Evolutionary conservation across 208 protist species (phyloP).

Genomic region (Tritrichomonas musculus): DNA sequence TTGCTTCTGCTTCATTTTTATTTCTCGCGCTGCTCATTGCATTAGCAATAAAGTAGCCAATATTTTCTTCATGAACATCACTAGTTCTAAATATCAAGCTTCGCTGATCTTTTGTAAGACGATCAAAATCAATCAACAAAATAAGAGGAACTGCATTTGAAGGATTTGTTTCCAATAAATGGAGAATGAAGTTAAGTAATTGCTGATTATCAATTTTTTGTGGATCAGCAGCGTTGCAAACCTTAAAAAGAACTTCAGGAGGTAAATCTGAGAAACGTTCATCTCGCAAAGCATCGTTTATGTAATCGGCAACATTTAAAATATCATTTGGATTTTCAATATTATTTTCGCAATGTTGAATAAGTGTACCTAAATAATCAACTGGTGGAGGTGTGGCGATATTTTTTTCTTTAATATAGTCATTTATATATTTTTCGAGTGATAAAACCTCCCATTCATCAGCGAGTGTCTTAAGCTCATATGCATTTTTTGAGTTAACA

Average conservation of each 20-base stretch:
- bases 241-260: background rate
- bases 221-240: background rate
- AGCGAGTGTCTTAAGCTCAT: background rate
- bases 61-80: background rate
- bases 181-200: background rate
- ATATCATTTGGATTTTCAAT: background rate
- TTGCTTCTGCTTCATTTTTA: background rate
- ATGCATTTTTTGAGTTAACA: background rate
- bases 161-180: background rate
- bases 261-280: background rate
- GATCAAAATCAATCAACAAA: background rate
- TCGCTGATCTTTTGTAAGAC: background rate
- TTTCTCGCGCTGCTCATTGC: background rate
- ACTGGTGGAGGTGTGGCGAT: background rate
- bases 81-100: background rate
- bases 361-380: background rate
- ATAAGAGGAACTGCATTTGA: background rate
- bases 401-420: slow-evolving; percentile 19
- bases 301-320: background rate
- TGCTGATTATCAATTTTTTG: background rate
- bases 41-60: background rate
- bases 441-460: background rate
- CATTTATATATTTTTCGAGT: background rate
- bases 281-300: background rate
- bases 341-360: background rate